phyloP scores from a whole-genome alignment of 805 yeast species.

The Starmerella vitae region DNA sequence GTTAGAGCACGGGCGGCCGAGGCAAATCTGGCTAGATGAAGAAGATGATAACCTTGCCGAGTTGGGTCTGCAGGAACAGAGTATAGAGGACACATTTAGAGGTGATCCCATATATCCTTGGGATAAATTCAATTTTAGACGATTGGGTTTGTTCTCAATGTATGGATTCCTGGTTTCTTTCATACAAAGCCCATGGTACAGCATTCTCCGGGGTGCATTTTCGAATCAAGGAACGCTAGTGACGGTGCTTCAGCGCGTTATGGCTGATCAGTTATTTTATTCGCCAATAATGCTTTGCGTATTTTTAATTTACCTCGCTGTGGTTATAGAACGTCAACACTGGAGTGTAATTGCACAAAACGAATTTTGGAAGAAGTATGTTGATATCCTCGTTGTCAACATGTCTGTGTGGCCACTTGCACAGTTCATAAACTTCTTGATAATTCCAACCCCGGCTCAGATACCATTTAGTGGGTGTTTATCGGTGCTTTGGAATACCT shows the following conservation, averaged over 20 bases:
- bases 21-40: conserved; percentile 26
- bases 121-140: conserved; percentile 42
- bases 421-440: conserved; percentile 61
- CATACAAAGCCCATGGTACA: conserved; percentile 81
- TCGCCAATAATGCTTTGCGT: conserved; percentile 74
- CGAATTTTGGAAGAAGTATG: conserved; percentile 41
- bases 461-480: conserved; percentile 82
- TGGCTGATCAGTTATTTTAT: conserved; percentile 79
- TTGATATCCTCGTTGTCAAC: conserved; percentile 52
- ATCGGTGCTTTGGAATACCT: conserved; percentile 91
- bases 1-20: conserved; percentile 26
- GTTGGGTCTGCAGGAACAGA: conserved; percentile 15
- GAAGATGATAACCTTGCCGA: conserved; percentile 23
- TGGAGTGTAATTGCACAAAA: conserved; percentile 49
- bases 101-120: not conserved
- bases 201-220: conserved; percentile 61
- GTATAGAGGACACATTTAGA: not conserved
- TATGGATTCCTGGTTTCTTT: conserved; percentile 84
- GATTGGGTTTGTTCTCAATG: conserved; percentile 63
- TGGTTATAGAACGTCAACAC: conserved; percentile 64
- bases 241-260: conserved; percentile 70
- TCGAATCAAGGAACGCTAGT: conserved; percentile 60
- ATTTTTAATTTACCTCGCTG: conserved; percentile 74
- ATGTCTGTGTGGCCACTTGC: conserved; percentile 88
- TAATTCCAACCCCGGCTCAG: conserved; percentile 68